Evolutionary conservation across 768 basidiomycete species (phyloP).

Genomic region (Tricholoma matsutake): DNA sequence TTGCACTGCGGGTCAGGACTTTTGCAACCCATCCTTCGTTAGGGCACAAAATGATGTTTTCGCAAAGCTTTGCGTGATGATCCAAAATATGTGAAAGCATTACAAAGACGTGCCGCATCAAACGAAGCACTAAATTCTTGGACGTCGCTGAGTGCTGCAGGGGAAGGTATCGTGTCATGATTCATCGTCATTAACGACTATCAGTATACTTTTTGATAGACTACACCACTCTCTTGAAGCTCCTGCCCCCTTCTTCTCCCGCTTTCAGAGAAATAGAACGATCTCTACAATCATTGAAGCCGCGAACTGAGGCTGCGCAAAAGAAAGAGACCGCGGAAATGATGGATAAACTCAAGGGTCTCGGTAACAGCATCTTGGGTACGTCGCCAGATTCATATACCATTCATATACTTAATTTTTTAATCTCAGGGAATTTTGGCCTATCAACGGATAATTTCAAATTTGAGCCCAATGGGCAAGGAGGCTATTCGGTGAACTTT

Average conservation of each 20-base stretch:
- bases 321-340: constrained; percentile 89
- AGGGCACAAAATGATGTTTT: constrained; percentile 2
- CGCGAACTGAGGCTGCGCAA: constrained; percentile 71
- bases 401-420: neutral
- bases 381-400: constrained; percentile 15
- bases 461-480: constrained; percentile 89
- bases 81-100: constrained; percentile 79
- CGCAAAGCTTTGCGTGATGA: constrained; percentile 81
- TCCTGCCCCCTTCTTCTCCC: constrained; percentile 56
- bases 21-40: neutral
- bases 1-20: constrained; percentile 64
- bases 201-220: constrained; percentile 43
- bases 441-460: constrained; percentile 97
- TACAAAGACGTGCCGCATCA: constrained; percentile 84
- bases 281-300: constrained; percentile 55
- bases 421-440: constrained; percentile 77
- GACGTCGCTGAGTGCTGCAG: constrained; percentile 76
- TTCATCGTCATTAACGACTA: neutral
- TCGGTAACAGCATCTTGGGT: constrained; percentile 91
- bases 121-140: constrained; percentile 81
- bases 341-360: constrained; percentile 86
- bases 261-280: constrained; percentile 45
- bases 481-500: constrained; percentile 96
- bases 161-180: constrained; percentile 61
- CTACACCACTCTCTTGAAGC: constrained; percentile 64